A percentile compares a stretch with the other conserved stretches of the same genome.
Conservation (phyloP, 805 yeast genomes). For the Kockiozyma suomiensis region DNA sequence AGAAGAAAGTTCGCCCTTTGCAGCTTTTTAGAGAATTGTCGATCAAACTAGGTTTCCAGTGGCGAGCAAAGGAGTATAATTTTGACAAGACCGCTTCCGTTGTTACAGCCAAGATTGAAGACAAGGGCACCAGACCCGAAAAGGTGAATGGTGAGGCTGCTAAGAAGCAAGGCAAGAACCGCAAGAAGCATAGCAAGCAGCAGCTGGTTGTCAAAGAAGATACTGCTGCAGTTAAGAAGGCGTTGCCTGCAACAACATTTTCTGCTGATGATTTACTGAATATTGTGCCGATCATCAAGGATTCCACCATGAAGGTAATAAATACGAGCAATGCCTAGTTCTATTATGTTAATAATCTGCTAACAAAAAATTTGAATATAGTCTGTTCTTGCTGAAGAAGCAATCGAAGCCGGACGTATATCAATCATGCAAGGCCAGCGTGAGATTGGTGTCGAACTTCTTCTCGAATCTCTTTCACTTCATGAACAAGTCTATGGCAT, state of each 20-base stretch:
- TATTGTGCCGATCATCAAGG: conserved; percentile 76
- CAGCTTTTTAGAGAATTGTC: conserved; percentile 73
- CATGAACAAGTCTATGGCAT: conserved; percentile 83
- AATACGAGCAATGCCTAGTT: no score
- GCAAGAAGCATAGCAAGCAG: conserved; percentile 15
- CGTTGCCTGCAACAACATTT: conserved; percentile 45
- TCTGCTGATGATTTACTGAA: conserved; percentile 66
- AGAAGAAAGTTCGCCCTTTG: conserved; percentile 41
- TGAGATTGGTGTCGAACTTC: conserved; percentile 61
- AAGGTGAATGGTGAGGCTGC: background rate
- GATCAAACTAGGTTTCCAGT: conserved; percentile 81
- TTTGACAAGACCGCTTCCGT: conserved; percentile 47
- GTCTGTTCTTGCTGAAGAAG: conserved; percentile 70
- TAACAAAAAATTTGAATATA: no score
- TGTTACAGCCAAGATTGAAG: conserved; percentile 32
- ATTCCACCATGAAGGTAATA: conserved; percentile 49
- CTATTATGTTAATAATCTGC: no score
- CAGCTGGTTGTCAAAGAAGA: conserved; percentile 2
- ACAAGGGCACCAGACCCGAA: background rate
- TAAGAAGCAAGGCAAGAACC: conserved; percentile 6
- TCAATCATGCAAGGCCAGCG: conserved; percentile 38
- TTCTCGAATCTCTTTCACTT: conserved; percentile 69
- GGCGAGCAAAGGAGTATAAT: conserved; percentile 57
- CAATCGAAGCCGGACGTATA: conserved; percentile 48
- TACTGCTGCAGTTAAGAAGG: background rate